A percentile compares a stretch with the other conserved stretches of the same genome.
Conservation (phyloP, 139 green algal genomes). For the Auxenochlorella protothecoides region DNA sequence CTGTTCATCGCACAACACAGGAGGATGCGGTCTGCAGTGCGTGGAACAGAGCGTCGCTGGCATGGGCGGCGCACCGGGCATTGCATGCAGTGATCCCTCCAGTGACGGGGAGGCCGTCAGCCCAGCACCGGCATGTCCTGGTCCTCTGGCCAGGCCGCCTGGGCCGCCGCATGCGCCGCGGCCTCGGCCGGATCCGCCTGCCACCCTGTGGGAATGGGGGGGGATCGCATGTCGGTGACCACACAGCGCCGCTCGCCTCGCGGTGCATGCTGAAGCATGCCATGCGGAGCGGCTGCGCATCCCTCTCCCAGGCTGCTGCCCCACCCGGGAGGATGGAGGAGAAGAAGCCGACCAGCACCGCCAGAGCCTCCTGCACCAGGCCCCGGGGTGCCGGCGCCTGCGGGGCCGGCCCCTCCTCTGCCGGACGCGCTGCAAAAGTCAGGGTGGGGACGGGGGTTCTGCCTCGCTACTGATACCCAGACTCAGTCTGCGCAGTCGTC, state of each 20-base stretch:
- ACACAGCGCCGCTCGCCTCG: neutral
- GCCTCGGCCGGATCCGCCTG: slow-evolving; percentile 62
- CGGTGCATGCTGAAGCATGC: neutral
- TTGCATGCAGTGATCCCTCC: too few species aligned
- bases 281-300: neutral
- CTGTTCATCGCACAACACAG: too few species aligned
- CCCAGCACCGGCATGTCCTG: slow-evolving; percentile 1
- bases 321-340: slow-evolving; percentile 63
- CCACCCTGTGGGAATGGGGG: slow-evolving; percentile 24
- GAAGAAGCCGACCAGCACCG: slow-evolving; percentile 64
- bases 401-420: neutral
- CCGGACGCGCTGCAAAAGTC: neutral
- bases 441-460: too few species aligned
- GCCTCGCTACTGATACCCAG: too few species aligned
- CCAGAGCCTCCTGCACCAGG: slow-evolving; percentile 52
- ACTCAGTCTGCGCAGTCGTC: too few species aligned
- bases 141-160: slow-evolving; percentile 24
- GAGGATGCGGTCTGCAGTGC: too few species aligned
- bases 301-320: neutral
- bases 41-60: too few species aligned
- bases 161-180: slow-evolving; percentile 33
- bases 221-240: neutral
- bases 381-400: slow-evolving; percentile 11
- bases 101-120: too few species aligned
- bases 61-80: too few species aligned